Evolutionary conservation across 176 grass and related monocot genomes (phyloP).

Genomic region (Canna indica): DNA sequence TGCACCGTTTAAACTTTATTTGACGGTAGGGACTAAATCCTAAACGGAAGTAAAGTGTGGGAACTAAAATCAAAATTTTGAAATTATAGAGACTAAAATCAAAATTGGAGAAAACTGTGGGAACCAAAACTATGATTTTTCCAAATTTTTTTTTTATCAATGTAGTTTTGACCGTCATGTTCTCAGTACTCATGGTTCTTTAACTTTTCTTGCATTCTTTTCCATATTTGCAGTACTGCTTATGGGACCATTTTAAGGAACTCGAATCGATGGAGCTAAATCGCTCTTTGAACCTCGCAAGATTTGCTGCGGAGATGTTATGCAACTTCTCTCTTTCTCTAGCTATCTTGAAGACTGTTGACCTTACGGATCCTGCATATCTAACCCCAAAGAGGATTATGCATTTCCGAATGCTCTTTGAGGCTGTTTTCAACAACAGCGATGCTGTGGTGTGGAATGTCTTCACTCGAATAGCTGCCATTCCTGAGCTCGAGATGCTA

Average conservation of each 20-base stretch:
- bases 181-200: neutral
- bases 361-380: conserved; percentile 46
- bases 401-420: conserved; percentile 71
- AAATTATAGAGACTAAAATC: too few species aligned
- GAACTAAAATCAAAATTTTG: too few species aligned
- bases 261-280: conserved; percentile 64
- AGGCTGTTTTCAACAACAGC: conserved; percentile 49
- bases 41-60: too few species aligned
- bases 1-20: too few species aligned
- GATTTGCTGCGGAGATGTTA: conserved; percentile 65
- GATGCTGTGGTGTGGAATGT: conserved; percentile 61
- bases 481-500: conserved; percentile 53
- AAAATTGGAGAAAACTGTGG: too few species aligned
- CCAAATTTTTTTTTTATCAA: too few species aligned
- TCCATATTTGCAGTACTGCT: conserved; percentile 49
- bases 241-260: conserved; percentile 96
- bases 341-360: conserved; percentile 55
- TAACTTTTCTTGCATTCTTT: conserved; percentile 1
- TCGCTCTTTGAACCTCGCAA: conserved; percentile 69
- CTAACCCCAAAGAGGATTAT: conserved; percentile 46
- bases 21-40: too few species aligned
- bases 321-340: conserved; percentile 66
- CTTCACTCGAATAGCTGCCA: conserved; percentile 57
- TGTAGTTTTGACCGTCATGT: neutral
- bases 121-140: too few species aligned